Percentiles rank a stretch among this genome's conserved stretches.
phyloP scores from a whole-genome alignment of 163 green algal genomes.

The Scenedesmus sp. region DNA sequence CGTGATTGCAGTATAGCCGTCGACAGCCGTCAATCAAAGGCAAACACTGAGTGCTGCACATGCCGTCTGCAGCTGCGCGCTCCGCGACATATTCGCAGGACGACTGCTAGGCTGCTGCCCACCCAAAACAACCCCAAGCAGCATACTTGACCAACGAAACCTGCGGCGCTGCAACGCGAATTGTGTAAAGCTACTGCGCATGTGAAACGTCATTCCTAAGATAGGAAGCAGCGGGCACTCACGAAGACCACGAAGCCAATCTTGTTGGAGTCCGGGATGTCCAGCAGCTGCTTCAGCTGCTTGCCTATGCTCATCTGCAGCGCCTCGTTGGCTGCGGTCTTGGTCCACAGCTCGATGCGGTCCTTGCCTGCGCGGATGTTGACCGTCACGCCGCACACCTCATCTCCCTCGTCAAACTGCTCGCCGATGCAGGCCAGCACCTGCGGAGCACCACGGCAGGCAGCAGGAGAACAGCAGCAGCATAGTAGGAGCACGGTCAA shows the following conservation, averaged over 20 bases:
- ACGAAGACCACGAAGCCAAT: slow-evolving; percentile 87
- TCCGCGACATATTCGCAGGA: neutral
- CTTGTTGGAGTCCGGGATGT: slow-evolving; percentile 76
- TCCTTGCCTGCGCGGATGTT: slow-evolving; percentile 88
- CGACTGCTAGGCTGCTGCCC: neutral
- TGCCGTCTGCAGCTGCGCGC: neutral
- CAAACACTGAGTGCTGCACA: neutral
- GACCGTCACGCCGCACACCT: slow-evolving; percentile 97
- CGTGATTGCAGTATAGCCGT: too few relatives aligned
- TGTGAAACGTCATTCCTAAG: neutral
- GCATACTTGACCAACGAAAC: neutral
- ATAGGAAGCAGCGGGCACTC: neutral
- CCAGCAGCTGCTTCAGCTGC: slow-evolving; percentile 91
- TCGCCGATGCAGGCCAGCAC: slow-evolving; percentile 98
- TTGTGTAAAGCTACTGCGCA: neutral
- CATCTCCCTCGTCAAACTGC: slow-evolving; percentile 97
- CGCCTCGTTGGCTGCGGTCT: slow-evolving; percentile 95
- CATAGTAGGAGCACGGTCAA: too few relatives aligned
- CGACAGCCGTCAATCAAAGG: neutral
- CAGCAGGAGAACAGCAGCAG: too few relatives aligned
- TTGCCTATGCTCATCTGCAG: slow-evolving; percentile 86
- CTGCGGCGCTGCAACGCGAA: too few relatives aligned
- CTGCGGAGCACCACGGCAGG: slow-evolving; percentile 6
- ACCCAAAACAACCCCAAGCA: too few relatives aligned
- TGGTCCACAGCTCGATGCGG: slow-evolving; percentile 96